Conservation (phyloP, 2,329 filamentous ascomycete genomes). For the Zasmidium angulare region DNA sequence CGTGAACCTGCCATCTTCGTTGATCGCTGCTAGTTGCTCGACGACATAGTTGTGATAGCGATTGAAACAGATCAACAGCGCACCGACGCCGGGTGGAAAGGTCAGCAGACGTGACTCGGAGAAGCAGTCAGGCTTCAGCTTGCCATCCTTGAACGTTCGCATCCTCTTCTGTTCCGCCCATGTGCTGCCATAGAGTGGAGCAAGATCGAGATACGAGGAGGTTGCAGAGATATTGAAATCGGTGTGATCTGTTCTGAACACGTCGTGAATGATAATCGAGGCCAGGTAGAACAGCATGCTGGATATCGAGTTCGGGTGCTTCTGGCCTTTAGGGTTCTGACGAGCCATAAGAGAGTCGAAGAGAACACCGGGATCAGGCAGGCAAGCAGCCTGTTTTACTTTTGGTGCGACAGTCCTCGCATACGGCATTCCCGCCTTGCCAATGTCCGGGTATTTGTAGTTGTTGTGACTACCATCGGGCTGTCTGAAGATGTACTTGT, state of each 20-base stretch:
- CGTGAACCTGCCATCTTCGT: constrained; percentile 76
- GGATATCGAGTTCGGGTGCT: constrained; percentile 71
- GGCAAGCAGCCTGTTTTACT: constrained; percentile 57
- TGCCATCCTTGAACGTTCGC: constrained; percentile 64
- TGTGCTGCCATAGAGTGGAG: constrained; percentile 71
- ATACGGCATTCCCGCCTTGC: constrained; percentile 65
- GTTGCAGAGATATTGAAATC: constrained; percentile 66
- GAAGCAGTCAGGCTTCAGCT: constrained; percentile 70
- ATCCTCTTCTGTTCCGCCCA: constrained; percentile 65
- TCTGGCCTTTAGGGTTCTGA: constrained; percentile 52
- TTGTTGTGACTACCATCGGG: constrained; percentile 57
- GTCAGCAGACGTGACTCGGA: constrained; percentile 63
- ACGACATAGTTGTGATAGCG: constrained; percentile 85
- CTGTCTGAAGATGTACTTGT: constrained; percentile 48
- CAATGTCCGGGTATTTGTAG: constrained; percentile 62
- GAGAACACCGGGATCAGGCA: constrained; percentile 64
- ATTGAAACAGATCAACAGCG: constrained; percentile 67
- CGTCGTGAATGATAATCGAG: constrained; percentile 62
- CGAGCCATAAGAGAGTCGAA: constrained; percentile 69
- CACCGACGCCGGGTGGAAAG: constrained; percentile 68
- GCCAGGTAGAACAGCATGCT: constrained; percentile 75
- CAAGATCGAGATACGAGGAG: constrained; percentile 73
- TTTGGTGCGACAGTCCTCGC: constrained; percentile 64
- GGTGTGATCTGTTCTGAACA: constrained; percentile 64
- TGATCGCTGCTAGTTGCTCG: constrained; percentile 76